Conservation (phyloP, 2,329 filamentous ascomycete species). For the Sporothrix humicola region DNA sequence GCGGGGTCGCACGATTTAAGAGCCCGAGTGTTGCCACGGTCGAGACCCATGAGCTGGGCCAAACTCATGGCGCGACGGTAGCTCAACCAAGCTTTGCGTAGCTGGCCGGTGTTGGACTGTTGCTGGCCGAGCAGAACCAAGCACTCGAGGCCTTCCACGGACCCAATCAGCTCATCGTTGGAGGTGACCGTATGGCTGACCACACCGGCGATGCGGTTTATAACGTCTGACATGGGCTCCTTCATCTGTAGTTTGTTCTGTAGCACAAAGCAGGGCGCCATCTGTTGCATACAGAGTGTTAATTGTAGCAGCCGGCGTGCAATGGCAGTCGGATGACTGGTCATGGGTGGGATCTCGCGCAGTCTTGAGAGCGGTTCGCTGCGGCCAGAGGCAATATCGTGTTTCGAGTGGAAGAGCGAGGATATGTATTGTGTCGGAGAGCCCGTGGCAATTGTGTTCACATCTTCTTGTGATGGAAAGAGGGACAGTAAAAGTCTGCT, state of each 20-base stretch:
- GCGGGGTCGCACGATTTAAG: slow-evolving; percentile 50
- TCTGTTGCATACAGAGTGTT: slow-evolving; percentile 53
- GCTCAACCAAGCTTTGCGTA: slow-evolving; percentile 60
- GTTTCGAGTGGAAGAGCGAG: slow-evolving; percentile 43
- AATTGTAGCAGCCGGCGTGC: slow-evolving; percentile 56
- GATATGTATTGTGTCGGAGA: slow-evolving; percentile 42
- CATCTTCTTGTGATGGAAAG: slow-evolving; percentile 47
- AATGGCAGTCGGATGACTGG: slow-evolving; percentile 55
- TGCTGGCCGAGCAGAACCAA: slow-evolving; percentile 56
- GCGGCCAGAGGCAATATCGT: slow-evolving; percentile 44
- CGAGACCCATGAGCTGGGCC: slow-evolving; percentile 58
- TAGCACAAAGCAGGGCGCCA: slow-evolving; percentile 46
- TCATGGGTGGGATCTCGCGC: slow-evolving; percentile 44
- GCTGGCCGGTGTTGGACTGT: slow-evolving; percentile 59
- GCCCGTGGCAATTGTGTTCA: slow-evolving; percentile 43
- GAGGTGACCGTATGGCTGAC: slow-evolving; percentile 52
- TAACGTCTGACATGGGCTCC: slow-evolving; percentile 40
- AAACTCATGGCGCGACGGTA: slow-evolving; percentile 57
- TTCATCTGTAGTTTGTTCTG: slow-evolving; percentile 41
- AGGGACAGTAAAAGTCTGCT: slow-evolving; percentile 43
- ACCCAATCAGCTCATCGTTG: slow-evolving; percentile 58
- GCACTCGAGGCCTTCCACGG: slow-evolving; percentile 59
- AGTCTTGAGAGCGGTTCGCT: slow-evolving; percentile 40
- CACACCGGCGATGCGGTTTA: slow-evolving; percentile 45
- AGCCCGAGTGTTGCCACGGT: slow-evolving; percentile 45